These are phyloP conservation scores for Actinomortierella ambigua DNA, from an alignment of 371 early-diverging fungal species.

Conservation along the genomic window DNA sequence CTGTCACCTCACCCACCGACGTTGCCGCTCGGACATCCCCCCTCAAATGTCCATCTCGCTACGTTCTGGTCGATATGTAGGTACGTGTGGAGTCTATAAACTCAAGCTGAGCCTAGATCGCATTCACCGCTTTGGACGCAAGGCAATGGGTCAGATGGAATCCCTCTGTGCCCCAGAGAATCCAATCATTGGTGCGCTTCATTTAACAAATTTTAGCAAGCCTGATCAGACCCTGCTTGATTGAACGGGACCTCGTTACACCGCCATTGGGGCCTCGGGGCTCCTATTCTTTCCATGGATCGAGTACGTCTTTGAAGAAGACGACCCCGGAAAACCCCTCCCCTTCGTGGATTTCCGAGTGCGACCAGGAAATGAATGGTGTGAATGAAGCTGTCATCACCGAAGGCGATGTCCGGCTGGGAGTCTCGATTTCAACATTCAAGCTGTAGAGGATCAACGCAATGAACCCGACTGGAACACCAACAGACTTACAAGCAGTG, in stretches of 20 bases:
- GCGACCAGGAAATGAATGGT: constrained; percentile 16
- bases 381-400: background rate
- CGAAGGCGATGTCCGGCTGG: constrained; percentile 8
- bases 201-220: constrained; percentile 30
- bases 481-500: background rate
- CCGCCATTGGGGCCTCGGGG: constrained; percentile 17
- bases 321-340: constrained; percentile 1
- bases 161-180: constrained; percentile 12
- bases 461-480: background rate
- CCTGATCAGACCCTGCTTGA: constrained; percentile 10
- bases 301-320: constrained; percentile 9
- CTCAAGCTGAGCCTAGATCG: constrained; percentile 5
- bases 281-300: constrained; percentile 29
- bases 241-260: constrained; percentile 23
- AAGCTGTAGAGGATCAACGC: too few relatives aligned
- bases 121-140: constrained; percentile 20
- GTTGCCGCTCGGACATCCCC: too few relatives aligned
- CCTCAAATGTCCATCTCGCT: too few relatives aligned
- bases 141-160: constrained; percentile 25
- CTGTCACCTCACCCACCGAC: too few relatives aligned
- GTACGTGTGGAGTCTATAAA: constrained; percentile 17
- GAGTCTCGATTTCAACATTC: too few relatives aligned
- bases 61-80: constrained; percentile 18
- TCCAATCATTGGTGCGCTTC: constrained; percentile 19
- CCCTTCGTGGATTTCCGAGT: constrained; percentile 8